Evolutionary conservation across 1,139 yeast genomes (phyloP).

Genomic region (Debaryomycetaceae sp.): DNA sequence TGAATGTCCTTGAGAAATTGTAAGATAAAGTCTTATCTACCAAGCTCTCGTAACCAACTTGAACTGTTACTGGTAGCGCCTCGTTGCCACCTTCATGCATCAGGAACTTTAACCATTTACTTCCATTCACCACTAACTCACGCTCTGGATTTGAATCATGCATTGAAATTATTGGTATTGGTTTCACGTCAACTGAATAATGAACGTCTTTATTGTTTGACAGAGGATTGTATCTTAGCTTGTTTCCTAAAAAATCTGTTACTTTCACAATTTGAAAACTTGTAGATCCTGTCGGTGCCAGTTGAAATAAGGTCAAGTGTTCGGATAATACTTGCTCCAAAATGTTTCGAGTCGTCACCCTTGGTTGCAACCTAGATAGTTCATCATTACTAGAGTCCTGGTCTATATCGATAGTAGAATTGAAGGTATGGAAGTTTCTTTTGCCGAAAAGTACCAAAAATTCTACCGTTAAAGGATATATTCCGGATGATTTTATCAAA

Average conservation of each 20-base stretch:
- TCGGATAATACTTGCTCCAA: slow-evolving; percentile 35
- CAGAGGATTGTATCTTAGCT: slow-evolving; percentile 49
- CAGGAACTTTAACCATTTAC: slow-evolving; percentile 26
- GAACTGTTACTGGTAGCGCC: slow-evolving; percentile 43
- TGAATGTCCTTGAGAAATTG: slow-evolving; percentile 35
- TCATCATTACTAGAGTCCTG: slow-evolving; percentile 12
- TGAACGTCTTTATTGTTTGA: slow-evolving; percentile 46
- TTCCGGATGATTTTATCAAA: slow-evolving; percentile 59
- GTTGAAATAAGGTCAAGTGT: slow-evolving; percentile 18
- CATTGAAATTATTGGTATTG: slow-evolving; percentile 49
- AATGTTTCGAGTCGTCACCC: slow-evolving; percentile 27
- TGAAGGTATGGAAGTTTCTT: slow-evolving; percentile 23
- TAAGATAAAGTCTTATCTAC: slow-evolving; percentile 23
- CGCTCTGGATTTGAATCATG: slow-evolving; percentile 36
- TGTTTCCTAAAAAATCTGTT: slow-evolving; percentile 74
- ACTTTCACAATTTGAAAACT: slow-evolving; percentile 65
- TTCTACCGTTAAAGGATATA: slow-evolving; percentile 67
- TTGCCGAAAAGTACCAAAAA: slow-evolving; percentile 59
- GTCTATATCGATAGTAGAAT: slow-evolving; percentile 17
- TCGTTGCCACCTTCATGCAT: slow-evolving; percentile 14
- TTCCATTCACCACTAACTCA: slow-evolving; percentile 40
- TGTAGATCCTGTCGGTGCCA: slow-evolving; percentile 52
- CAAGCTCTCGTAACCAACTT: slow-evolving; percentile 27
- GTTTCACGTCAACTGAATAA: slow-evolving; percentile 60
- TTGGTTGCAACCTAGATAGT: slow-evolving; percentile 21